Percentiles rank a stretch among this genome's conserved stretches.
Evolutionary conservation across 768 basidiomycete species (phyloP).

Genomic region (Boletus subcaerulescens): DNA sequence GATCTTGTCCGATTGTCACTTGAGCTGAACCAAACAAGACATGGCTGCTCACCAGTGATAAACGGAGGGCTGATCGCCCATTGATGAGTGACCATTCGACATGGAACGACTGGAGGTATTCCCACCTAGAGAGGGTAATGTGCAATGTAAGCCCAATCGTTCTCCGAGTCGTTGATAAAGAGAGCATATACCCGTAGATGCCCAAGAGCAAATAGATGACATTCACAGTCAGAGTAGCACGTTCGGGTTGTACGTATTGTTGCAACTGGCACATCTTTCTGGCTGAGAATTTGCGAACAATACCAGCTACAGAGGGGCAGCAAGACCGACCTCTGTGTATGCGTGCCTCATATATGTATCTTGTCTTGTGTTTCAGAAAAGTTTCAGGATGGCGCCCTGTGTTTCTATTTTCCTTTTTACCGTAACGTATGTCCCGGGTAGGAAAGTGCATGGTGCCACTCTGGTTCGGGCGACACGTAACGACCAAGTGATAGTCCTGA

Average conservation of each 20-base stretch:
- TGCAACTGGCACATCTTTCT: constrained; percentile 3
- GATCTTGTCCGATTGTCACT: constrained; percentile 8
- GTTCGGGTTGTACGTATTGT: neutral
- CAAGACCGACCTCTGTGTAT: no score
- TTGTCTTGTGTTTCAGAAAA: constrained; percentile 3
- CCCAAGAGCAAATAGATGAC: constrained; percentile 14
- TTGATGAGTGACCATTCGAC: constrained; percentile 18
- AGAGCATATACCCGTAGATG: constrained; percentile 16
- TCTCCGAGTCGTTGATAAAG: neutral
- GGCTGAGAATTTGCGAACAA: no score
- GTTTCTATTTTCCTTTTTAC: no score
- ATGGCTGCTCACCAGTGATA: constrained; percentile 17
- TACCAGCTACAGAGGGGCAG: no score
- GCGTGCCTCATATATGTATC: no score
- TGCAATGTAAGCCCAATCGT: neutral
- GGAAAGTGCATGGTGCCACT: no score
- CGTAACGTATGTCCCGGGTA: no score
- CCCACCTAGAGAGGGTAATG: constrained; percentile 17
- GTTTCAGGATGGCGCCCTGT: constrained; percentile 1
- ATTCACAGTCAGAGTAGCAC: neutral
- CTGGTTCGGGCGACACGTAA: no score
- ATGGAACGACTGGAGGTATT: constrained; percentile 14
- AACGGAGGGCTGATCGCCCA: constrained; percentile 14
- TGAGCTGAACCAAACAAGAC: neutral
- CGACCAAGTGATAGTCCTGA: no score